Evolutionary conservation across 192 early-diverging fungal species (phyloP), one percentile per base, ranked within the genome.

Genomic region (Umbelopsis vinacea): DNA sequence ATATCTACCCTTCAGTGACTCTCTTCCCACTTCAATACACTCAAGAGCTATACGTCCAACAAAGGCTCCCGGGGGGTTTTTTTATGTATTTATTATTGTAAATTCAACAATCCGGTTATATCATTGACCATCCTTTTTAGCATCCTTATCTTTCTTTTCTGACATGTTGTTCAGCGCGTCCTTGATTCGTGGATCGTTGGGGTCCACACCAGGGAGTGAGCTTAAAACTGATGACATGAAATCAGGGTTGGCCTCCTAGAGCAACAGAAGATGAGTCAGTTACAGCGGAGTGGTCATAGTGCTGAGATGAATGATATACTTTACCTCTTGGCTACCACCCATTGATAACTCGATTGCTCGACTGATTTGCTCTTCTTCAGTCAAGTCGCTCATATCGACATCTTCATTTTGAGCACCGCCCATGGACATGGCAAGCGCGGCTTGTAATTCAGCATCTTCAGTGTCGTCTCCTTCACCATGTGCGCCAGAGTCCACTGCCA

Each of bases 151-250:
- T 46, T 85, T 79, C 52, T 82, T 77, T 63, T 88, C 77, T 54
- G 77, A 68, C 48, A 82, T 71, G 26, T 84, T 84, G 23, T 88
- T 79, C 8, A 90, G 80, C 17, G 88, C 91, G 26, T 86, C 84
- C 79, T 92, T 85, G 66, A 97, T 82, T 52, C 91, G 89, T 26
- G 93, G 93, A 79, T 96, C 95, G 66, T 90, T 88, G 5, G 92
- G 80, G 76, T 97, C 91, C 12, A 98, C 94, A 46, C 96, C 96
- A 14, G 95, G 93, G 43, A 98, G 86, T 22, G 89, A 86, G 12
- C 91, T 90, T 4, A 97, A 77, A 12, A 96, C 88, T n/a, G 86
- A 87, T 40, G 82, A 84, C 82, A 95, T 90, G 76, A 86, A 81
- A 57, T 89, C 85, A 21, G 86, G 86, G 74, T 83, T 82, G 19